These are phyloP conservation scores for Liriodendron chinense DNA, from an alignment of 164 flowering plant species.

Conservation along the genomic window DNA sequence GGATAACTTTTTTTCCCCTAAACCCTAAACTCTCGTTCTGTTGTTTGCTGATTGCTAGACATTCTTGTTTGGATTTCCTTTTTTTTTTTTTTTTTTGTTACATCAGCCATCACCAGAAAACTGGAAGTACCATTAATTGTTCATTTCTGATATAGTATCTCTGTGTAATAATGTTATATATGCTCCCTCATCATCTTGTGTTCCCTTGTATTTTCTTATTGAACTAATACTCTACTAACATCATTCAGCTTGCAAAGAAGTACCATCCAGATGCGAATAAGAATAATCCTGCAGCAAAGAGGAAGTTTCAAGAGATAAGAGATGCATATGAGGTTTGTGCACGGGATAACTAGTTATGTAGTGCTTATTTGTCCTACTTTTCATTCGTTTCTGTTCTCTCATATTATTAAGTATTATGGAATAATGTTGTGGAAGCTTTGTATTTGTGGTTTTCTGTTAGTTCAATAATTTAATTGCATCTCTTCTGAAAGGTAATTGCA, in stretches of 20 bases:
- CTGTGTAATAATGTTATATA: neutral
- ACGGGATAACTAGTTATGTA: neutral
- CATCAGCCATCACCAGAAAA: neutral
- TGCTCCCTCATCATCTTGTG: no score
- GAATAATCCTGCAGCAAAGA: conserved; percentile 72
- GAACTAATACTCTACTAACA: neutral
- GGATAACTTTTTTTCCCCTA: no score
- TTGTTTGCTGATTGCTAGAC: neutral
- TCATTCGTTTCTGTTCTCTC: neutral
- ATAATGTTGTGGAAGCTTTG: neutral
- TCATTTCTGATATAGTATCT: neutral
- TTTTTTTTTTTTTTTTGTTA: neutral
- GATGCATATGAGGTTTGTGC: conserved; percentile 86
- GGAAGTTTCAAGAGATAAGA: conserved; percentile 93
- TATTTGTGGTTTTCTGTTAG: neutral
- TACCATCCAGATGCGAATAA: conserved; percentile 93
- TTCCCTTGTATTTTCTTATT: neutral
- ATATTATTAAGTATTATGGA: no score
- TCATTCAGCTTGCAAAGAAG: conserved; percentile 88
- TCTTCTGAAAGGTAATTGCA: conserved; percentile 44
- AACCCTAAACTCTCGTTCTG: neutral
- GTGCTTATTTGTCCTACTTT: neutral
- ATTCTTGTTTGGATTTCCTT: neutral
- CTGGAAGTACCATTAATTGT: neutral
- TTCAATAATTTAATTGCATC: conserved; percentile 10